Percentiles rank a stretch among this genome's conserved stretches.
Conservation (phyloP, 768 basidiomycete genomes). For the Strobilomyces dryophilus region DNA sequence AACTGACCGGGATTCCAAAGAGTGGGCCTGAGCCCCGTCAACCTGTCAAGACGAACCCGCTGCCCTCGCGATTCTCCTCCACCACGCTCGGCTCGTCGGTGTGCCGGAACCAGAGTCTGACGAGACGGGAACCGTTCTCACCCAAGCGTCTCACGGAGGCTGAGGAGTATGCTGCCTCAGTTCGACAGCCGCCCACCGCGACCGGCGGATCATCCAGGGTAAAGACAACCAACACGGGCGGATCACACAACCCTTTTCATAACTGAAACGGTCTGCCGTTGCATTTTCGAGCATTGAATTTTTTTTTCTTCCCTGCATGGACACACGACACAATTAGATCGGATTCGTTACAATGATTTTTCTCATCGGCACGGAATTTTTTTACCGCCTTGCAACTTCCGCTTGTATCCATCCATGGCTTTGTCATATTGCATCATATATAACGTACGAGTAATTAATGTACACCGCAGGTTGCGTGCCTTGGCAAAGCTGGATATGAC, state of each 20-base stretch:
- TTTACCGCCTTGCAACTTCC: conserved; percentile 12
- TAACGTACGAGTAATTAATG: conserved; percentile 22
- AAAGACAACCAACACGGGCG: conserved; percentile 40
- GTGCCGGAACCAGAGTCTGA: conserved; percentile 29
- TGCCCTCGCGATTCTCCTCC: conserved; percentile 47
- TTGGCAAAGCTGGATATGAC: conserved; percentile 19
- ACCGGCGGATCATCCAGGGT: conserved; percentile 40
- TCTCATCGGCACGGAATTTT: conserved; percentile 1
- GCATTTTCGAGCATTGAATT: conserved; percentile 5
- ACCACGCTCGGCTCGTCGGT: conserved; percentile 40
- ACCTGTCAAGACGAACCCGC: conserved; percentile 50
- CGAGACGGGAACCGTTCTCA: conserved; percentile 23
- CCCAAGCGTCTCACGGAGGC: conserved; percentile 48
- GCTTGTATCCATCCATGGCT: conserved; percentile 11
- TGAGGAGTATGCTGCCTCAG: conserved; percentile 52
- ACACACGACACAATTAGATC: conserved; percentile 21
- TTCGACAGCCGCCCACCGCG: conserved; percentile 34
- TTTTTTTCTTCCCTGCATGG: conserved; percentile 21
- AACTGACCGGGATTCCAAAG: conserved; percentile 60
- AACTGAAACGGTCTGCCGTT: conserved; percentile 22
- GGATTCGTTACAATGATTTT: conserved; percentile 4
- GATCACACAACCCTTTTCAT: conserved; percentile 52
- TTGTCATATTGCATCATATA: conserved; percentile 14
- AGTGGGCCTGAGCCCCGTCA: conserved; percentile 68
- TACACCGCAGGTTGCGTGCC: conserved; percentile 16